Percentiles rank a stretch among this genome's conserved stretches.
Evolutionary conservation across 2,329 filamentous ascomycete species (phyloP).

Genomic region (Talaromyces albobiverticillius): DNA sequence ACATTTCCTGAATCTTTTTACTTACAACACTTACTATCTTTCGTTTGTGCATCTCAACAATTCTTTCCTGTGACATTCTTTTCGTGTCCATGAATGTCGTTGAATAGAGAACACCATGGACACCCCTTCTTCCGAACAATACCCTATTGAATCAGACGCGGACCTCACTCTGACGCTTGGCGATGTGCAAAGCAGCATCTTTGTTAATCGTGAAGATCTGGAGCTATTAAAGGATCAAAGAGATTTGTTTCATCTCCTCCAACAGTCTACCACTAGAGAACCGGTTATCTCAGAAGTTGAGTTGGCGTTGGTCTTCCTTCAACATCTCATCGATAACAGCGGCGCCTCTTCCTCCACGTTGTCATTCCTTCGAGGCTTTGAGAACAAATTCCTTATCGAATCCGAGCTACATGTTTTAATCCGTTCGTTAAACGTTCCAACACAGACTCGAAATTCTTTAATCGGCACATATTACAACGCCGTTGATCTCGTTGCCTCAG

Average conservation of each 20-base stretch:
- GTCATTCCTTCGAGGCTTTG: not conserved
- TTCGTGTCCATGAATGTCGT: not conserved
- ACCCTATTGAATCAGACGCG: not conserved
- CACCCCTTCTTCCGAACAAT: not conserved
- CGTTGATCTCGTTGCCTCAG: not conserved
- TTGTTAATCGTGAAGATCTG: not conserved
- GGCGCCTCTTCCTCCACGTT: not conserved
- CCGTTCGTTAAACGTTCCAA: not conserved
- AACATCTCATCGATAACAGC: not conserved
- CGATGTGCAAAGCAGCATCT: not conserved
- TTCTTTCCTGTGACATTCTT: too few relatives aligned
- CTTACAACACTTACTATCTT: too few relatives aligned
- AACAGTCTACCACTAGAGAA: not conserved
- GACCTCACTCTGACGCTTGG: not conserved
- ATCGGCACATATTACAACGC: conserved; percentile 1
- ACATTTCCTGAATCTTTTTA: too few relatives aligned
- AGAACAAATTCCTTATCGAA: not conserved
- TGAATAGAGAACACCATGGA: not conserved
- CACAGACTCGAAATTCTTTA: not conserved
- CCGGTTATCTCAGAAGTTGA: not conserved
- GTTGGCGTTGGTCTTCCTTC: not conserved
- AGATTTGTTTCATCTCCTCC: not conserved
- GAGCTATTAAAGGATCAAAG: not conserved
- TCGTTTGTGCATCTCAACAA: too few relatives aligned
- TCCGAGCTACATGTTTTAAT: not conserved